Evolutionary conservation across 306 rosid species (phyloP).

Genomic region (Prunus fruticosa): DNA sequence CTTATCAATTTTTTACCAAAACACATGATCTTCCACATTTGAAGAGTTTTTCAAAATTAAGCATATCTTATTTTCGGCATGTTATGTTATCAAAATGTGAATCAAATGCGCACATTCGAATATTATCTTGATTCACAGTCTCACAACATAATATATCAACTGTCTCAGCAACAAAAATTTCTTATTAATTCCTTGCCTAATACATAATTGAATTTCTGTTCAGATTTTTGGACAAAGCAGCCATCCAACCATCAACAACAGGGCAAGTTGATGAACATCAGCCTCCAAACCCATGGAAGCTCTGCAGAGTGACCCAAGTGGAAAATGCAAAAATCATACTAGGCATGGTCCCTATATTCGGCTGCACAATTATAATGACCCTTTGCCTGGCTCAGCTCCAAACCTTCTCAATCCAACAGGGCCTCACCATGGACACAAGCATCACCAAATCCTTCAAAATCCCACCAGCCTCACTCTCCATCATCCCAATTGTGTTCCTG

Average conservation of each 20-base stretch:
- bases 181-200: not conserved
- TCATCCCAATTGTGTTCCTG: conserved; percentile 69
- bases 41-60: not conserved
- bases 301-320: conserved; percentile 90
- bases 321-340: conserved; percentile 78
- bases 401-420: conserved; percentile 88
- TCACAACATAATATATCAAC: not conserved
- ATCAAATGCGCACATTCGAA: not conserved
- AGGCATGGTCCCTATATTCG: conserved; percentile 73
- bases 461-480: conserved; percentile 86
- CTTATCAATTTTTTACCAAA: not conserved
- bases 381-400: conserved; percentile 94
- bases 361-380: conserved; percentile 90
- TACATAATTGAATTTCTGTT: not conserved
- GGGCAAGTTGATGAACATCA: conserved; percentile 25
- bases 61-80: not conserved
- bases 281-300: conserved; percentile 63
- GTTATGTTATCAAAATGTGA: not conserved
- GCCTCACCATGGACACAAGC: conserved; percentile 71
- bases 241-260: conserved; percentile 37
- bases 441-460: conserved; percentile 53
- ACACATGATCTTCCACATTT: not conserved
- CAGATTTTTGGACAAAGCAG: conserved; percentile 94
- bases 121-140: not conserved
- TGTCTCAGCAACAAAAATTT: not conserved